Base-by-base conservation (phyloP, 495 filamentous ascomycete species). In the Hypoxylon lenormandii region DNA sequence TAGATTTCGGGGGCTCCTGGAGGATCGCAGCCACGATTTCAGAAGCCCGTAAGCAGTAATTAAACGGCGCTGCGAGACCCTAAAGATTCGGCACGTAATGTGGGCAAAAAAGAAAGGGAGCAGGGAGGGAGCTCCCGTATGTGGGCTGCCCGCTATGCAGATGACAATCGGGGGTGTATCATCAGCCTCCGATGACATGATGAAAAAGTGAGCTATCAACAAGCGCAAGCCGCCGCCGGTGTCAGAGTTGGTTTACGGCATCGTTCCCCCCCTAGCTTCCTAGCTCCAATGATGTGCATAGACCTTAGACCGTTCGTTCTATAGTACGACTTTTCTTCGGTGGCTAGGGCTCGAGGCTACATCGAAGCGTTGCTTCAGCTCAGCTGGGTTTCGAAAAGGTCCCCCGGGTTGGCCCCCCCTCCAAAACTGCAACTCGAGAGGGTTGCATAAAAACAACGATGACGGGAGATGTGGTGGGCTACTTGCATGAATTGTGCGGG, bases 401-500 rank as follows among this genome's bases (percentile, higher is more conserved):
- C 30, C 3, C 26, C 26, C 26, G 3, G 26, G 26, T 28, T n/a
- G 23, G 23, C 4, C 4, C 40, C 38, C 23, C 47, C 60, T 28
- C 52, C 43, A 42, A 46, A 46, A 53, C 42, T 50, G 50, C 21
- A 58, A 50, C 53, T 30, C 59, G 15, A 60, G 60, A 72, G 66
- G 72, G 68, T 64, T 74, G 73, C 73, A 76, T 72, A 37, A 59
- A 54, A 73, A 60, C 60, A 64, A 67, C 65, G 70, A 63, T 72
- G 61, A 69, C 68, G 60, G 66, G 70, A 70, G 64, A 71, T 63
- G 64, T 64, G 61, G 71, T 71, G 67, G 62, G 61, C 64, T 69
- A 62, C 70, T 69, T 76, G 71, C 73, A 76, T 74, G 60, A 62
- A 64, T 74, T 74, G 69, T 76, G 70, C 67, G 70, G 73, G 73